Evolutionary conservation across 225 moss, liverwort and hornwort genomes (phyloP).

Genomic region (Ulota crispa): DNA sequence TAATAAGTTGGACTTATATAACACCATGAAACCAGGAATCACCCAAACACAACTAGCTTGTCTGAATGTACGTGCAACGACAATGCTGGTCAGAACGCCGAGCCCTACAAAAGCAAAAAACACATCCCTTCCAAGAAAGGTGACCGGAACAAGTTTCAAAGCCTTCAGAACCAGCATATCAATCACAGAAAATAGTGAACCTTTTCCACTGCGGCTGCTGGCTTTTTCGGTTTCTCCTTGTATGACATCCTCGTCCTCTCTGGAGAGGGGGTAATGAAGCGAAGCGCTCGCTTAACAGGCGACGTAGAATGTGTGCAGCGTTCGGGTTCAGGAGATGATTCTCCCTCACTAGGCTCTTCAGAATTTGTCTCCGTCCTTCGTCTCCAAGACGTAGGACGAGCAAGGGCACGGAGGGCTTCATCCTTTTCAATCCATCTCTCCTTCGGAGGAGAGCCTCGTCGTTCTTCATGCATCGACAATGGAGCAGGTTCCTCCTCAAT

Average conservation of each 20-base stretch:
- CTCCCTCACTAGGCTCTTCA: slow-evolving; percentile 6
- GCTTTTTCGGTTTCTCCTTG: slow-evolving; percentile 19
- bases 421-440: slow-evolving; percentile 24
- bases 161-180: not conserved
- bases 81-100: slow-evolving; percentile 11
- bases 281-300: slow-evolving; percentile 13
- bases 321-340: slow-evolving; percentile 21
- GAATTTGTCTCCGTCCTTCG: not conserved
- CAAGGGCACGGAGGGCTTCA: slow-evolving; percentile 38
- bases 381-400: slow-evolving; percentile 22
- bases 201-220: slow-evolving; percentile 1
- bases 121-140: slow-evolving; percentile 10
- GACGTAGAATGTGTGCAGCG: slow-evolving; percentile 4
- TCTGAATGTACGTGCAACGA: slow-evolving; percentile 13
- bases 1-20: slow-evolving; percentile 17
- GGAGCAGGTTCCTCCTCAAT: slow-evolving; percentile 23
- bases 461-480: slow-evolving; percentile 11
- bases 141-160: not conserved
- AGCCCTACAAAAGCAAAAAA: slow-evolving; percentile 14
- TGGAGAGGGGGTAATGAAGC: slow-evolving; percentile 12
- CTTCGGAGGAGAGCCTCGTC: slow-evolving; percentile 17
- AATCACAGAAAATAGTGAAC: slow-evolving; percentile 21
- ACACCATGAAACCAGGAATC: slow-evolving; percentile 23
- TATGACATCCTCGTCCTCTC: slow-evolving; percentile 17
- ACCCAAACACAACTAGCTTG: slow-evolving; percentile 26